Evolutionary conservation across 257 asterid species (phyloP), one percentile per base, ranked within the genome.

Genomic region (Verbena officinalis): DNA sequence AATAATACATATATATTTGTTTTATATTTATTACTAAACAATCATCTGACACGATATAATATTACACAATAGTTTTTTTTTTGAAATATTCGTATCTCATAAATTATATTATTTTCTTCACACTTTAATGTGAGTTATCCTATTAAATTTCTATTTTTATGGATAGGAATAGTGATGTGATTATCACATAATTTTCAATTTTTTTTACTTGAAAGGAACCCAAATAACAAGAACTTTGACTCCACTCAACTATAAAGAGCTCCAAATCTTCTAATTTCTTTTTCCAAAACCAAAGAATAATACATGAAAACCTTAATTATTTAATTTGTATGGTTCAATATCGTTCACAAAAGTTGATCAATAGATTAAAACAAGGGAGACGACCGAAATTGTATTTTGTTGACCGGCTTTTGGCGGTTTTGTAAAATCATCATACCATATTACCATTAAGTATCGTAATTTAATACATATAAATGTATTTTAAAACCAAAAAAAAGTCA

Each of bases 391-490:
- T 2, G 39, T 59, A 42, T 4, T 69, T 27, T n/a, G n/a, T 27
- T 38, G 24, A 69, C 68, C 49, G 68, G 40, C 46, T 59, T 42
- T 38, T n/a, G 64, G 21, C 60, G 63, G 66, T 62, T 61, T 15
- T 0, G 0, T 43, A 17, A n/a, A n/a, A 13, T 13, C 24, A 0
- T n/a, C n/a, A n/a, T n/a, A n/a, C n/a, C n/a, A n/a, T n/a, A n/a
- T n/a, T n/a, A n/a, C n/a, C n/a, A n/a, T n/a, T n/a, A n/a, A n/a
- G n/a, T n/a, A n/a, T n/a, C n/a, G n/a, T n/a, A 30, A 2, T 2
- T 30, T 2, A 2, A 30, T 30, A 30, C 7, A 30, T 30, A 30
- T 30, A 30, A 2, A 30, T 30, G 7, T 30, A 30, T 30, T 2
- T 30, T 30, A 30, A 2, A 30, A 30, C 7, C 7, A 30, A 30